A percentile compares a stretch with the other conserved stretches of the same genome.
Evolutionary conservation across 352 stramenopile genomes (phyloP).

Genomic region (Phytopythium oedochilum): DNA sequence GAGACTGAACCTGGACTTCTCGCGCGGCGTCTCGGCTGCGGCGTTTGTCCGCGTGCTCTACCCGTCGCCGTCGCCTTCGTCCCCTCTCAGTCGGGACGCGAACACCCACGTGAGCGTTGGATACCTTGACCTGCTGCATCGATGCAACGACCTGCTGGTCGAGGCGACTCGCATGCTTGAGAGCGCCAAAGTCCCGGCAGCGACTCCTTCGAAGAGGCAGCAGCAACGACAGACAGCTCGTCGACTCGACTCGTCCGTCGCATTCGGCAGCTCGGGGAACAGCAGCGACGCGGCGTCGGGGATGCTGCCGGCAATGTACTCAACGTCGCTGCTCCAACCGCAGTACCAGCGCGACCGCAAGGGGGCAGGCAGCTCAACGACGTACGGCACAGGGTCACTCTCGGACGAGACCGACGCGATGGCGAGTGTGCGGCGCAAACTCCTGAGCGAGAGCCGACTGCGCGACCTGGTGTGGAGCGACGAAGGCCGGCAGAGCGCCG

Average conservation of each 20-base stretch:
- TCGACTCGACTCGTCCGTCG: constrained; percentile 28
- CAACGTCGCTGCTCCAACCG: constrained; percentile 12
- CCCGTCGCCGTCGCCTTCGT: constrained; percentile 14
- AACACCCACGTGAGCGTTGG: constrained; percentile 9
- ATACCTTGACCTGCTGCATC: constrained; percentile 63
- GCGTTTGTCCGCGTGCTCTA: constrained; percentile 67
- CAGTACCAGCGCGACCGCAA: constrained; percentile 1
- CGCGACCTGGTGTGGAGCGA: constrained; percentile 44
- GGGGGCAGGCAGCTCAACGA: neutral
- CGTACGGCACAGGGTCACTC: neutral
- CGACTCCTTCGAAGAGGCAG: constrained; percentile 9
- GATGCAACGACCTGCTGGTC: constrained; percentile 46
- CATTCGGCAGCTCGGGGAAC: neutral
- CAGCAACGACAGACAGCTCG: constrained; percentile 31
- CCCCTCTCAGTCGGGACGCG: neutral
- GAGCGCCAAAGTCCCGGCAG: neutral
- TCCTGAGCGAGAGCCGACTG: constrained; percentile 51
- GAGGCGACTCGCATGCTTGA: constrained; percentile 25
- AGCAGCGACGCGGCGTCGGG: neutral
- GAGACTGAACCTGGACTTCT: constrained; percentile 53
- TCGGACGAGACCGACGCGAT: neutral
- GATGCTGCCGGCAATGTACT: constrained; percentile 19
- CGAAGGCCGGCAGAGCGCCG: constrained; percentile 55
- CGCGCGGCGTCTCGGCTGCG: constrained; percentile 28
- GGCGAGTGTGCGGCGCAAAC: constrained; percentile 39